Percentiles rank a stretch among this genome's conserved stretches.
These are phyloP conservation scores for Oryza glaberrima DNA, from an alignment of 176 grass and related monocot genomes.

Conservation along the genomic window DNA sequence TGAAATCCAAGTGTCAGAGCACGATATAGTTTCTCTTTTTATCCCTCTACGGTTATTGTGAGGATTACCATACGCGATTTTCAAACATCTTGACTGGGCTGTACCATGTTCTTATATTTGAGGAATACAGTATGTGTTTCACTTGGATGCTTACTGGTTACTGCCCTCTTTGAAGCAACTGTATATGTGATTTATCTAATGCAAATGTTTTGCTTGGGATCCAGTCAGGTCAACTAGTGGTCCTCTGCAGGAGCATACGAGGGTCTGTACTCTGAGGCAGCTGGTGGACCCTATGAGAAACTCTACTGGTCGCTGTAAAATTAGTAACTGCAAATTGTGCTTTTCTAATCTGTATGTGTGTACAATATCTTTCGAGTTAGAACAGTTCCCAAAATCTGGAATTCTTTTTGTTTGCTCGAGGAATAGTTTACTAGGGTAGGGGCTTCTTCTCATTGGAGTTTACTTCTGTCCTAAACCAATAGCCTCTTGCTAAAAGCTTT, in stretches of 20 bases:
- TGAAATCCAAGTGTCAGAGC: slow-evolving; percentile 8
- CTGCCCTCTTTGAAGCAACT: not conserved
- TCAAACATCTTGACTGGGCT: not conserved
- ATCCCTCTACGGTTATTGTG: not conserved
- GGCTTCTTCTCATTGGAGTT: slow-evolving; percentile 23
- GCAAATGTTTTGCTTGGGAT: not conserved
- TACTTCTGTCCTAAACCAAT: slow-evolving; percentile 27
- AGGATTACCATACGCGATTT: not conserved
- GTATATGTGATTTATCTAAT: not conserved
- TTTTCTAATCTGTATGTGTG: not conserved
- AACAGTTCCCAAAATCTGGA: not conserved
- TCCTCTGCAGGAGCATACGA: not conserved
- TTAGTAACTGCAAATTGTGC: not conserved
- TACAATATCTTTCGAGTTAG: not conserved
- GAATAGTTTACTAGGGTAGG: not conserved
- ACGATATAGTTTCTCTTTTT: not conserved
- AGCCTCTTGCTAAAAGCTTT: not conserved
- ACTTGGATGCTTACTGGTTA: slow-evolving; percentile 18
- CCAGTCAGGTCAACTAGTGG: not conserved
- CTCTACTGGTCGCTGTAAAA: not conserved
- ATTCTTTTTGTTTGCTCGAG: slow-evolving; percentile 34
- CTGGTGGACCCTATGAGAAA: slow-evolving; percentile 13
- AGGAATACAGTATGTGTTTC: not conserved
- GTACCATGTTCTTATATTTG: slow-evolving; percentile 1
- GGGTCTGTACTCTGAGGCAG: not conserved